Base-by-base conservation (phyloP, 371 early-diverging fungal species). In the Syncephalastrum monosporum region DNA sequence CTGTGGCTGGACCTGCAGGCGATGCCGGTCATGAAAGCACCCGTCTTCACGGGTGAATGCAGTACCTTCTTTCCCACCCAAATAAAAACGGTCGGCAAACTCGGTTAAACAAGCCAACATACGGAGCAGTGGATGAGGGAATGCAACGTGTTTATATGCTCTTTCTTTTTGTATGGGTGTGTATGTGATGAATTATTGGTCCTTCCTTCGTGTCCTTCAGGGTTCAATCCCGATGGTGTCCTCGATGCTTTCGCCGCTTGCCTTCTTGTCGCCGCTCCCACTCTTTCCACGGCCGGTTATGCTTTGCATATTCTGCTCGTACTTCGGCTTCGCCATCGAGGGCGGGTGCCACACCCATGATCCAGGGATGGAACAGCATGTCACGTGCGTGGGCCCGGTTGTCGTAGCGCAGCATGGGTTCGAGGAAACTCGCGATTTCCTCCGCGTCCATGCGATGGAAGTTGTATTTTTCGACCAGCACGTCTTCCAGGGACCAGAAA, bases 381-480 rank as follows among this genome's bases (percentile, higher is more conserved):
- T 72, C 72, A 25, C 63, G 55, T 3, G 91, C 90, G 2, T 66
- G 61, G 42, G 82, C 82, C 50, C 91, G 74, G 45, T 78, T 63
- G 47, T 79, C 77, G 27, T 90, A 89, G 43, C 75, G 77, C 25
- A 92, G 66, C 92, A 92, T 92, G 2, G 92, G 92, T 29, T 74
- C 47, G 50, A 92, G 48, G 66, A 92, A 91, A 41, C 69, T 70
- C 2, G 84, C 72, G 25, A 88, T 74, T 42, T 82, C 82, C 16
- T 84, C 81, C 5, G 88, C 76, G 19, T 90, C 85, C 27, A 59
- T 56, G 12, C 71, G 64, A 59, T 75, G 56, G 44, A 86, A 88
- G 4, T 65, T 64, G 68, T 95, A 94, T 71, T 94, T 94, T 53
- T 94, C 92, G 55, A 79, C 72, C 23, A 96, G 71, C 1, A 97